Conservation (phyloP, 2,329 filamentous ascomycete genomes). For the Aspergillus sclerotialis region DNA sequence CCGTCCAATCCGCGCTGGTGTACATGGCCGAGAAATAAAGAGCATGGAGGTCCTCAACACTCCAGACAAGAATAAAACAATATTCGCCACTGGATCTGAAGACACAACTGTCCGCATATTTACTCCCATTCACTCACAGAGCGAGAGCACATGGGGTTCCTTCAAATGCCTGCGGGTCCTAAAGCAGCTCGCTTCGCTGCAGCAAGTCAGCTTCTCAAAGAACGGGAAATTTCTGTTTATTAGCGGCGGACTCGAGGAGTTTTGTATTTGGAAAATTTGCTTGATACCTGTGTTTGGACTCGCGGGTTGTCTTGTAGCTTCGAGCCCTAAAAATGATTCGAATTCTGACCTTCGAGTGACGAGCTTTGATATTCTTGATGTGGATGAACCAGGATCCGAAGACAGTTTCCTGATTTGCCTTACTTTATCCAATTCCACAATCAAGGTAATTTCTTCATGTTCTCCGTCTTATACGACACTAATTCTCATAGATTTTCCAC, state of each 20-base stretch:
- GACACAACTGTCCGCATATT: conserved; percentile 71
- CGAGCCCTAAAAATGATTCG: conserved; percentile 41
- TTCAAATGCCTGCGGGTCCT: conserved; percentile 56
- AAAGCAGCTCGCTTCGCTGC: conserved; percentile 75
- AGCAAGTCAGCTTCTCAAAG: conserved; percentile 67
- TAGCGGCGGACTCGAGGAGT: conserved; percentile 80
- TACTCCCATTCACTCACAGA: conserved; percentile 11
- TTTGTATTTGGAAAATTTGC: conserved; percentile 72
- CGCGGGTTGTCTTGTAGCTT: conserved; percentile 47
- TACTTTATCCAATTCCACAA: conserved; percentile 74
- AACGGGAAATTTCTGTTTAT: conserved; percentile 69
- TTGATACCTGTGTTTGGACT: conserved; percentile 47
- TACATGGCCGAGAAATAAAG: conserved; percentile 84
- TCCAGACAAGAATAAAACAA: conserved; percentile 8
- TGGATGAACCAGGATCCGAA: conserved; percentile 16
- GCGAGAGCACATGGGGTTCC: conserved; percentile 13
- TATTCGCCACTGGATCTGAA: conserved; percentile 63
- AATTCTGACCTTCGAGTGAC: conserved; percentile 70
- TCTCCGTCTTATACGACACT: conserved; percentile 5
- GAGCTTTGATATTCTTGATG: conserved; percentile 59
- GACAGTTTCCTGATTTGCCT: conserved; percentile 56
- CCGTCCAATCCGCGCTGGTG: conserved; percentile 55
- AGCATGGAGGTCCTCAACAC: conserved; percentile 43
- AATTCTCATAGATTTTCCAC: conserved; percentile 39
- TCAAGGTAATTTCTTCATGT: conserved; percentile 46